Conservation (phyloP, 2,329 filamentous ascomycete genomes). For the Arthrobotrys musiformis region DNA sequence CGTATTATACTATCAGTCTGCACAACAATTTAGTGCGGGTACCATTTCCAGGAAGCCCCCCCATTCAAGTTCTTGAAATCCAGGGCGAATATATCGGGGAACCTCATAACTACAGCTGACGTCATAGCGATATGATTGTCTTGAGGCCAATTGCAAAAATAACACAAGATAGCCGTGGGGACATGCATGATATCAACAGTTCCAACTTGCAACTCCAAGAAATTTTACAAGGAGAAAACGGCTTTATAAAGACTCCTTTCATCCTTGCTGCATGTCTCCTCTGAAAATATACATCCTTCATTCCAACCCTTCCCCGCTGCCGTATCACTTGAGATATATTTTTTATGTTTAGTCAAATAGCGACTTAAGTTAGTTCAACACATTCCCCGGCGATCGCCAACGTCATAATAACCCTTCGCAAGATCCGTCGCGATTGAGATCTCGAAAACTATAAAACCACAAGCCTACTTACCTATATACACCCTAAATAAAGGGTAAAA, state of each 20-base stretch:
- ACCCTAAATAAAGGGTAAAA: neutral
- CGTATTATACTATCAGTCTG: too few relatives aligned
- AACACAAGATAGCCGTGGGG: neutral
- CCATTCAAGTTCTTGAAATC: too few relatives aligned
- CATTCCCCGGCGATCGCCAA: neutral
- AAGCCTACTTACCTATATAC: neutral
- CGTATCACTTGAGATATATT: too few relatives aligned
- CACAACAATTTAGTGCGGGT: too few relatives aligned
- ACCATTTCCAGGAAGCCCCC: too few relatives aligned
- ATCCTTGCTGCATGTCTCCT: too few relatives aligned
- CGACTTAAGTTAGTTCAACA: too few relatives aligned
- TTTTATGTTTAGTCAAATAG: too few relatives aligned
- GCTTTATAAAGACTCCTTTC: neutral
- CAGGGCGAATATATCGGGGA: neutral
- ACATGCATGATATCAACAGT: neutral
- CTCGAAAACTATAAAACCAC: neutral
- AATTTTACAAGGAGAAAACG: neutral
- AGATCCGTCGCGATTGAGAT: neutral
- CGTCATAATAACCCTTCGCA: neutral
- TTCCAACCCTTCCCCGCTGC: neutral
- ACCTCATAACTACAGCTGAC: too few relatives aligned
- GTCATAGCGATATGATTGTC: conserved; percentile 28
- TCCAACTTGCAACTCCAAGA: neutral
- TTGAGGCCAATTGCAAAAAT: conserved; percentile 6
- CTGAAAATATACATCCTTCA: too few relatives aligned